Evolutionary conservation across 257 asterid genomes (phyloP).

Genomic region (Capsicum rhomboideum): DNA sequence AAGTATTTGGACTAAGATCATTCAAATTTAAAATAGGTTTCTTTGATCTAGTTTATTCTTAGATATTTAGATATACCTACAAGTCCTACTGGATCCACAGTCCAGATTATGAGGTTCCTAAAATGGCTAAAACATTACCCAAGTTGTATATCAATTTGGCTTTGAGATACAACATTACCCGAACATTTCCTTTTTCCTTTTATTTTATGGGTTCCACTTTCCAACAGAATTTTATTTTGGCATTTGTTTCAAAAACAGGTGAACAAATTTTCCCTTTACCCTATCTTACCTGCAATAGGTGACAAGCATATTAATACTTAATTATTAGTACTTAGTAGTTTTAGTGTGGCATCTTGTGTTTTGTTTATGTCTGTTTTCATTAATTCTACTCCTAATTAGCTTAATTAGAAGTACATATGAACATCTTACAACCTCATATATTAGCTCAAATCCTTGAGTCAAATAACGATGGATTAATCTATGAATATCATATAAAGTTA

Average conservation of each 20-base stretch:
- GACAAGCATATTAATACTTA: background rate
- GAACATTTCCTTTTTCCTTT: no score
- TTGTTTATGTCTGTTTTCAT: background rate
- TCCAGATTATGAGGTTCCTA: background rate
- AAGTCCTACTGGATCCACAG: background rate
- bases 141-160: background rate
- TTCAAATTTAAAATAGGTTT: background rate
- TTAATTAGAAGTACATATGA: background rate
- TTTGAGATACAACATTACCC: no score
- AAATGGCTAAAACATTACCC: background rate
- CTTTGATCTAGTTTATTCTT: background rate
- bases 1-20: background rate
- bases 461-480: background rate
- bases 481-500: background rate
- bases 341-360: background rate
- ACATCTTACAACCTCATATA: background rate
- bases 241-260: background rate
- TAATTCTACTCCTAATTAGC: background rate
- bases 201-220: no score
- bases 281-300: no score
- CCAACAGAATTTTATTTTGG: background rate
- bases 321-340: no score
- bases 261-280: background rate
- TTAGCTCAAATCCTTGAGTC: background rate
- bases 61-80: background rate